A percentile compares a stretch with the other conserved stretches of the same genome.
These are phyloP conservation scores for Gremmenia infestans DNA, from an alignment of 2,329 filamentous ascomycete genomes.

Conservation along the genomic window DNA sequence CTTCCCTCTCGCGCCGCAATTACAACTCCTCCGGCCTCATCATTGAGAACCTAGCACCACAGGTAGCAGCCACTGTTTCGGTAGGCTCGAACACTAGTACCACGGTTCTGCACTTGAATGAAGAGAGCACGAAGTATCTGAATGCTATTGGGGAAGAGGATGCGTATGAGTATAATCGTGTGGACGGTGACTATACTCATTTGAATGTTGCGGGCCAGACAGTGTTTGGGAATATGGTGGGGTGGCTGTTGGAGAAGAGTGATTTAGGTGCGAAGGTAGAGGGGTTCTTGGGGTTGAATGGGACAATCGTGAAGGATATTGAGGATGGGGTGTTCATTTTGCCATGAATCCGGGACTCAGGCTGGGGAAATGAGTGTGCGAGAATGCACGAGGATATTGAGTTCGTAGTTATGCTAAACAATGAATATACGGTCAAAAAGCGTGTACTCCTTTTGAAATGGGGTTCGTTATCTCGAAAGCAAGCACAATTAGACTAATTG, in stretches of 20 bases:
- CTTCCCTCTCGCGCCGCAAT: slow-evolving; percentile 40
- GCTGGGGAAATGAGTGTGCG: no score
- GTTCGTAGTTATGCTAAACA: no score
- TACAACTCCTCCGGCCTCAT: slow-evolving; percentile 37
- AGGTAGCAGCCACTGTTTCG: slow-evolving; percentile 36
- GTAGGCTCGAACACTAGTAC: slow-evolving; percentile 34
- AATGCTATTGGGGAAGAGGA: slow-evolving; percentile 40
- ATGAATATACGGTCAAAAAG: no score
- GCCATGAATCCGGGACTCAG: neutral
- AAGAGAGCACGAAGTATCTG: slow-evolving; percentile 39
- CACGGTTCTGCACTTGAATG: slow-evolving; percentile 41
- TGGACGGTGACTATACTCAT: slow-evolving; percentile 44
- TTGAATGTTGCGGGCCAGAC: slow-evolving; percentile 40
- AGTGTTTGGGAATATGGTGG: slow-evolving; percentile 44
- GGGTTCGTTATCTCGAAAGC: no score
- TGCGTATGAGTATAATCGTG: slow-evolving; percentile 39
- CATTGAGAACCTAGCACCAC: slow-evolving; percentile 36
- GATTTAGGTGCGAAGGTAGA: slow-evolving; percentile 1
- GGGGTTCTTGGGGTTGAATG: slow-evolving; percentile 6
- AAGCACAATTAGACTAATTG: no score
- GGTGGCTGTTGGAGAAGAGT: slow-evolving; percentile 31
- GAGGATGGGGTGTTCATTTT: slow-evolving; percentile 10
- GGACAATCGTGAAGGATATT: slow-evolving; percentile 12
- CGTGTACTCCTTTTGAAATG: no score
- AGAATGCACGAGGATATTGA: no score